Percentiles rank a stretch among this genome's conserved stretches.
These are phyloP conservation scores for Chloris gayana DNA, from an alignment of 176 grass and related monocot genomes.

Conservation along the genomic window DNA sequence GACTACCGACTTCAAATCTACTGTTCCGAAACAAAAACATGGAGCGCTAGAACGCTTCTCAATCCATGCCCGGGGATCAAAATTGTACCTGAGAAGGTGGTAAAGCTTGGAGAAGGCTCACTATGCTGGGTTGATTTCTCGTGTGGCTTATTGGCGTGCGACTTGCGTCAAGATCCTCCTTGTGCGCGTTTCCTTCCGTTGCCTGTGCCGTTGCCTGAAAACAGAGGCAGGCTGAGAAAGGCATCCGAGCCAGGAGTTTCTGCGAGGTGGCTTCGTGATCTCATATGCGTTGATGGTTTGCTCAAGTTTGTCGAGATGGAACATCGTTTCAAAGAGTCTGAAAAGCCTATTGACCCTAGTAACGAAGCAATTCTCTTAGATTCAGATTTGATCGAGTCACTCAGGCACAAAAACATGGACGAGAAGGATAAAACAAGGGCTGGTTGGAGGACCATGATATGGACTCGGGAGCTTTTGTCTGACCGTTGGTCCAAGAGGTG, in stretches of 20 bases:
- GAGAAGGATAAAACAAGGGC: background rate
- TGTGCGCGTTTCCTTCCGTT: background rate
- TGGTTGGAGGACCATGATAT: background rate
- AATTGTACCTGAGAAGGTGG: background rate
- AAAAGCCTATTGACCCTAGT: background rate
- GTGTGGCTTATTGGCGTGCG: background rate
- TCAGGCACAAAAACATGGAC: background rate
- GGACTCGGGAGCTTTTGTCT: background rate
- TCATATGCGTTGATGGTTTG: background rate
- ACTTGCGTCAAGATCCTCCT: background rate
- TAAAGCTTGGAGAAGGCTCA: background rate
- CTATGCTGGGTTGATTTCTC: constrained; percentile 19
- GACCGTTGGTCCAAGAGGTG: background rate
- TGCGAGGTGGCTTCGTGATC: background rate
- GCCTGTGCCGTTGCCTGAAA: background rate
- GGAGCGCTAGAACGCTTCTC: background rate
- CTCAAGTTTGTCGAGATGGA: constrained; percentile 16
- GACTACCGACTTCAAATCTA: background rate
- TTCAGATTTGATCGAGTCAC: constrained; percentile 11
- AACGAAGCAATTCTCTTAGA: background rate
- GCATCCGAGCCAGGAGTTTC: background rate
- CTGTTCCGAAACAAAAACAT: constrained; percentile 5
- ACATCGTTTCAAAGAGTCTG: background rate
- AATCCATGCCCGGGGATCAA: background rate
- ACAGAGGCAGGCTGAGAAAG: background rate